Evolutionary conservation across 495 filamentous ascomycete species (phyloP), one percentile per base, ranked within the genome.

Genomic region (Aspergillus diversus): DNA sequence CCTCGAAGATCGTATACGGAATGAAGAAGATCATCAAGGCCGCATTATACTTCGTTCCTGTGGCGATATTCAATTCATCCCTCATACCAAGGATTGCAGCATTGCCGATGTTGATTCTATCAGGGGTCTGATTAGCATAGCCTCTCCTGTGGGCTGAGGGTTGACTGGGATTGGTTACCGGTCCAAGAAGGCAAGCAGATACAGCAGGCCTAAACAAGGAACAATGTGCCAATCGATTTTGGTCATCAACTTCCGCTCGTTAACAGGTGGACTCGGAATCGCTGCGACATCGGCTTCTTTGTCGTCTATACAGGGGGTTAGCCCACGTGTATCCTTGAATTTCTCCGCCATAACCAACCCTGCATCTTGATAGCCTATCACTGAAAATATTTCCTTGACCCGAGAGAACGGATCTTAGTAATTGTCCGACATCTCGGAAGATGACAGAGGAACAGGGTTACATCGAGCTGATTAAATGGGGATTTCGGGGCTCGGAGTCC

Each of bases 131-230:
- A 8, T 11, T 8, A n/a, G 39, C n/a, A 9, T n/a, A 4, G 4
- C n/a, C 39, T 43, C n/a, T 43, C 7, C 7, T 43, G n/a, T 43
- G 3, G 39, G 7, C 4, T 12, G n/a, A 43, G 39, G 39, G 39
- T 11, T 4, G 39, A 43, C 9, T 9, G 15, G 39, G 8, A 15
- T 43, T 43, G 12, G 12, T 43, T 71, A 84, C 83, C 90, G 82
- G 74, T 94, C 91, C 35, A 95, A 71, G 72, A 95, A 95, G 57
- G 91, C 90, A 33, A 93, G 74, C 7, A 93, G 81, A 71, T 94
- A 95, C 69, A 95, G 76, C 51, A 93, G 75, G 67, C 86, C 89
- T 48, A 95, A 78, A 66, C 88, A 89, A 3, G 92, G 91, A 37
- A 96, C 79, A 27, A 96, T 80, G 65, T 86, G 85, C 53, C 85